These are phyloP conservation scores for Didymella pinodella DNA, from an alignment of 2,329 filamentous ascomycete species.

Conservation along the genomic window DNA sequence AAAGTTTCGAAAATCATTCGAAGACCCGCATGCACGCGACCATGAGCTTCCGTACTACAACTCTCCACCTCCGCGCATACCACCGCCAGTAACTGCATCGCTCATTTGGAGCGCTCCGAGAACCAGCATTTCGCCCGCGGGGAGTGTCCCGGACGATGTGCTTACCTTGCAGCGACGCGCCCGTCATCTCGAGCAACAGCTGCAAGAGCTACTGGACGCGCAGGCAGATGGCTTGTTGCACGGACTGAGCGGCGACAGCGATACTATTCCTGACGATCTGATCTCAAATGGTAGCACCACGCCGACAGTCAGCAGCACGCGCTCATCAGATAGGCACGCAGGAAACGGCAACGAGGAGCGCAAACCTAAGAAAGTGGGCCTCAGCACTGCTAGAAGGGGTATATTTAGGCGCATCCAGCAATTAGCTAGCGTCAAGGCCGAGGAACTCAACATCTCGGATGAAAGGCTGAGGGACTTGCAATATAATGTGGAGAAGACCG, in stretches of 20 bases:
- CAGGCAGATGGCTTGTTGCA: constrained; percentile 66
- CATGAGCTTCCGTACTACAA: constrained; percentile 47
- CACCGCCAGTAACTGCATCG: constrained; percentile 45
- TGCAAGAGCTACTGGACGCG: constrained; percentile 67
- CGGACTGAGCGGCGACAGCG: constrained; percentile 53
- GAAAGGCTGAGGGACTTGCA: constrained; percentile 65
- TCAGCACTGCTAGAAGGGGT: constrained; percentile 70
- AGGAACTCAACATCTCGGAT: constrained; percentile 70
- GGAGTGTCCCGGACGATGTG: constrained; percentile 52
- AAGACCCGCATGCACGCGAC: constrained; percentile 46
- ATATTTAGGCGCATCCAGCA: constrained; percentile 70
- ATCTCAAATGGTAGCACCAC: constrained; percentile 60
- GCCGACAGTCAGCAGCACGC: constrained; percentile 55
- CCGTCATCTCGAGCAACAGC: constrained; percentile 62
- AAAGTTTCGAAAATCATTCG: constrained; percentile 46
- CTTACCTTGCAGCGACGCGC: constrained; percentile 62
- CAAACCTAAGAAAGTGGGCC: constrained; percentile 60
- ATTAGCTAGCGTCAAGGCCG: constrained; percentile 70
- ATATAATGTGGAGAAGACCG: constrained; percentile 65
- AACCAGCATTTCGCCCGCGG: constrained; percentile 34
- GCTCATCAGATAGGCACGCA: constrained; percentile 39
- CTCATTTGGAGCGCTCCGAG: constrained; percentile 43
- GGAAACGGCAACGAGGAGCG: constrained; percentile 30
- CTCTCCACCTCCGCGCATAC: constrained; percentile 45
- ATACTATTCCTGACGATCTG: constrained; percentile 50